Base-by-base conservation (phyloP, 1,284 basidiomycete genomes). In the Cutaneotrichosporon cyanovorans region DNA sequence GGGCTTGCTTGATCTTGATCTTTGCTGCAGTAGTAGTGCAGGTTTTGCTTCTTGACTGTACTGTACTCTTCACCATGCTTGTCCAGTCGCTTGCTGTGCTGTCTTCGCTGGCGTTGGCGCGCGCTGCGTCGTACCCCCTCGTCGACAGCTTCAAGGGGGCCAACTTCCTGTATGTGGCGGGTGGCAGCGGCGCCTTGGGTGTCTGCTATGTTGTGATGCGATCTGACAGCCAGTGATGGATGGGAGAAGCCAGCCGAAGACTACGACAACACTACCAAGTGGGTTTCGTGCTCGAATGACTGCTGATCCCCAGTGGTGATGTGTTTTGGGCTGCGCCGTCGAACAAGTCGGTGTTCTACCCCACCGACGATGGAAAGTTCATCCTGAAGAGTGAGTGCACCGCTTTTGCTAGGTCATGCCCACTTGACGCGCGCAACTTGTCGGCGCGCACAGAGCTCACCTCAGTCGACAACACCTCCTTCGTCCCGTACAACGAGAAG, bases 381-480 rank as follows among this genome's bases (percentile, higher is more conserved):
- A 71, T 92, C 52, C 87, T 93, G 82, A 76, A 79, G 38, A 82
- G 90, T 34, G 87, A 90, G 83, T 57, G 1, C 11, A 22, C 23
- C 23, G n/a, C n/a, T n/a, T n/a, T n/a, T 28, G n/a, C 23, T 16
- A 3, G 4, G 23, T 28, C 4, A 12, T 9, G 4, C 39, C 19
- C n/a, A 10, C n/a, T 18, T 23, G n/a, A 20, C 25, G 16, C 20
- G 18, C 5, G 25, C 16, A 28, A 28, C 12, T 7, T 28, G 25
- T 7, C 12, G 25, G n/a, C 33, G 5, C 33, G 16, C 6, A 34
- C 6, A n/a, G 9, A n/a, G 45, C 43, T n/a, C 20, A 38, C 40
- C 34, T 0, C 50, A 62, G 62, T 65, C 36, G 62, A 65, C 55
- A 60, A 63, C 39, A 48, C 46, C 8, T 42, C 62, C 2, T 45